Percentiles rank a stretch among this genome's conserved stretches.
These are phyloP conservation scores for Pythium scleroteichum DNA, from an alignment of 352 stramenopile species.

Conservation along the genomic window DNA sequence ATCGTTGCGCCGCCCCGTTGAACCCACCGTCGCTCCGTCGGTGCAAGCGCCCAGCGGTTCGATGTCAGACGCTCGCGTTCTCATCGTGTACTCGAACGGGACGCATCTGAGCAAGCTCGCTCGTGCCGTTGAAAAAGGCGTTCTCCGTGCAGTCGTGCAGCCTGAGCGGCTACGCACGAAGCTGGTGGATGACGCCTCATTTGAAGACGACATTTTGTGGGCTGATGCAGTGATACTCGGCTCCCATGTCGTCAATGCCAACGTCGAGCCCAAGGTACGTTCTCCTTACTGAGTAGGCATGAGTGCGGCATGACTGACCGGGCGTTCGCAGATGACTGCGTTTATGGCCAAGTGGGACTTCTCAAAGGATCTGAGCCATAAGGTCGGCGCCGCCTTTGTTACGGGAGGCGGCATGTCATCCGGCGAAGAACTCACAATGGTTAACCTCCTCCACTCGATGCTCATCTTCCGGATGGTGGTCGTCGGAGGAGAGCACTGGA, in stretches of 20 bases:
- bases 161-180: conserved; percentile 50
- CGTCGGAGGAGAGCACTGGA: conserved; percentile 85
- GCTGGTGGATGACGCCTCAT: conserved; percentile 64
- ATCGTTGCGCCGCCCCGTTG: not conserved
- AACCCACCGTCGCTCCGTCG: not conserved
- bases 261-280: conserved; percentile 80
- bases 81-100: conserved; percentile 76
- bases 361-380: conserved; percentile 71
- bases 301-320: not conserved
- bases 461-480: conserved; percentile 88
- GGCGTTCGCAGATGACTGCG: conserved; percentile 44
- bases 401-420: conserved; percentile 79
- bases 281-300: not conserved
- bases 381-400: conserved; percentile 86
- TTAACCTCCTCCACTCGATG: conserved; percentile 85
- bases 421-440: conserved; percentile 84
- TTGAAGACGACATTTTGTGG: conserved; percentile 77
- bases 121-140: conserved; percentile 55
- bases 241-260: conserved; percentile 85
- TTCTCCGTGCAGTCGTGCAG: conserved; percentile 35
- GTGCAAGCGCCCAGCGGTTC: not conserved
- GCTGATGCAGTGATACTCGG: conserved; percentile 85
- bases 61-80: conserved; percentile 40
- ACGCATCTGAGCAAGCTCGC: conserved; percentile 75
- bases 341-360: conserved; percentile 80